Evolutionary conservation across 495 filamentous ascomycete genomes (phyloP), one percentile per base, ranked within the genome.

Genomic region (Sphaerosporella brunnea): DNA sequence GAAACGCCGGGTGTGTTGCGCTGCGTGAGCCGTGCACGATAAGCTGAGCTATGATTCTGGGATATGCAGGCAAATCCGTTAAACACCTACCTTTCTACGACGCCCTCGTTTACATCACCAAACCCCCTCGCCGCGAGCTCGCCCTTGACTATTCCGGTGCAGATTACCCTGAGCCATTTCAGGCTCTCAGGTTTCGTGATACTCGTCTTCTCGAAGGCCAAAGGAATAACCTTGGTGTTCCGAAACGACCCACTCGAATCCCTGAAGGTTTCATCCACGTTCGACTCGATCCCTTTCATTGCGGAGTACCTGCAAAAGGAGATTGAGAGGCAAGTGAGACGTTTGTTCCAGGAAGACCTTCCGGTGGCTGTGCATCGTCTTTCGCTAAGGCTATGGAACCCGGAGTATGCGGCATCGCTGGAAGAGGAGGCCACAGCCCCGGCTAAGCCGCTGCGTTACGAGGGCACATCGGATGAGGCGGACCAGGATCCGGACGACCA

Each of bases 161-260:
- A 93, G 66, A 95, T 97, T 53, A 97, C 88, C 1, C 65, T 97
- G 37, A 95, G 88, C 36, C 85, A 96, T 51, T 92, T 97, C 61
- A 83, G 87, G 62, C 68, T 97, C n/a, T 94, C 87, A 9, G 90
- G 86, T 15, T 95, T 97, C 61, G 90, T 96, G 51, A 93, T 97
- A 47, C 64, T 97, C 23, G 90, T 97, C 36, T 97, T 96, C 65
- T 94, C 86, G 5, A 84, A 81, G 57, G 87, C 94, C 62, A 97
- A 97, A 62, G 90, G 90, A 5, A 71, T 97, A 38, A 97, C 90
- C 0, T 69, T 97, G 28, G 90, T 97, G 3, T 97, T 97, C 55
- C 80, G 90, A 53, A 96, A 97, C 71, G 90, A 97, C 64, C 90
- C 90, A 1, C 75, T 97, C 45, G 90, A 97, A 57, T 94, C 86